Evolutionary conservation across 2,329 filamentous ascomycete species (phyloP), one percentile per base, ranked within the genome.

Genomic region (Trichoderma guizhouense): DNA sequence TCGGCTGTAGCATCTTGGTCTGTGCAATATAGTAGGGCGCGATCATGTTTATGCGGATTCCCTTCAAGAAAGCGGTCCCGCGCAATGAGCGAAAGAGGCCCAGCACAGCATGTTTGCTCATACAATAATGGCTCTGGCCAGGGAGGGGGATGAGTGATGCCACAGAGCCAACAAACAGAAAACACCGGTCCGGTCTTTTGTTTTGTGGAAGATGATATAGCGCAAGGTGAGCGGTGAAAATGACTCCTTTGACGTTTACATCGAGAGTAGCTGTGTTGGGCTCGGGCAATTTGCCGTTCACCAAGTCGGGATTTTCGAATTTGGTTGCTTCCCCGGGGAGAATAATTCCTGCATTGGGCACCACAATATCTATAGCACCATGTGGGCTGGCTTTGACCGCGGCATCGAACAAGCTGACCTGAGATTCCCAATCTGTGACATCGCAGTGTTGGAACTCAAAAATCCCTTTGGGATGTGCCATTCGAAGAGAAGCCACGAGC

Each of bases 21-120:
- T 88, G 90, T 75, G 89, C 86, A 76, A 85, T 82, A 78, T 91
- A 92, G 79, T 92, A 92, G 0, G 91, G 91, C 72, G 86, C 86
- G n/a, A 93, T 78, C 76, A 92, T 83, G 77, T 92, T 93, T 72
- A 91, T 82, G 58, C 91, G 85, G 55, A 92, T 81, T 28, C 87
- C 87, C 55, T 84, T 80, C 8, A 72, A 28, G 43, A 77, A 78
- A 3, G 85, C 82, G 0, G 85, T 86, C 5, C 82, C 78, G 18
- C 90, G 84, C 60, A 93, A 80, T 7, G 84, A 83, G 57, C 90
- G 85, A 79, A 90, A 92, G 39, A 92, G 81, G 0, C 90, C 91
- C 12, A 91, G 83, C 0, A 93, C 86, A 24, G 85, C 90, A 79
- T 93, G 91, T 78, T 93, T 93, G 58, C 88, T 85, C 36, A 87